Evolutionary conservation across 208 protist species (phyloP).

Genomic region (Trypanosoma avium): DNA sequence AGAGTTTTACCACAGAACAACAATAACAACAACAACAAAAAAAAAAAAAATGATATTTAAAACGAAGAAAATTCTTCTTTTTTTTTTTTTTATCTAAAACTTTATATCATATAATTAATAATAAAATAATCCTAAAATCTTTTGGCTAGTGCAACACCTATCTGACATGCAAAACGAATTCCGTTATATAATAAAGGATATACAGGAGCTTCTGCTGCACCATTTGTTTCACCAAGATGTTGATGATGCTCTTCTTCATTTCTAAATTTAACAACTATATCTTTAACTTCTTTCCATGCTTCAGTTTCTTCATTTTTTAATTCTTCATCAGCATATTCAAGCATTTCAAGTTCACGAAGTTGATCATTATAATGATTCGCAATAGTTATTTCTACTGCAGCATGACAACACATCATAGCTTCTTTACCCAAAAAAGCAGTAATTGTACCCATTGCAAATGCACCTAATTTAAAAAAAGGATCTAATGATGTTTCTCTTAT

Average conservation of each 20-base stretch:
- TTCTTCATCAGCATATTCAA: conserved; percentile 45
- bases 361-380: conserved; percentile 89
- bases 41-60: not conserved
- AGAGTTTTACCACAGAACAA: too few species aligned
- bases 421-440: conserved; percentile 80
- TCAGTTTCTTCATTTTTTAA: conserved; percentile 21
- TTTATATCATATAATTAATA: not conserved
- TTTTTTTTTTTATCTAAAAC: conserved; percentile 6
- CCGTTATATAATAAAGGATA: conserved; percentile 84
- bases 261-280: conserved; percentile 74
- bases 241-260: conserved; percentile 89
- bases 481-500: conserved; percentile 65
- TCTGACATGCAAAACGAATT: conserved; percentile 68
- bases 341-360: conserved; percentile 66
- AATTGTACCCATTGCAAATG: conserved; percentile 67
- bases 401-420: conserved; percentile 90
- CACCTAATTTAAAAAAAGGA: conserved; percentile 69
- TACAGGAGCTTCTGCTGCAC: conserved; percentile 58
- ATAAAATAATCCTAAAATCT: conserved; percentile 36
- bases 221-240: conserved; percentile 78
- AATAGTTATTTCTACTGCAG: conserved; percentile 84
- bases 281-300: conserved; percentile 65
- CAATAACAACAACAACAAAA: not conserved
- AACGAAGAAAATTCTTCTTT: not conserved
- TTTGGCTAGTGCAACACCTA: conserved; percentile 72